Evolutionary conservation across 192 early-diverging fungal genomes (phyloP), one percentile per base, ranked within the genome.

Genomic region (Globomyces pollinis-pini): DNA sequence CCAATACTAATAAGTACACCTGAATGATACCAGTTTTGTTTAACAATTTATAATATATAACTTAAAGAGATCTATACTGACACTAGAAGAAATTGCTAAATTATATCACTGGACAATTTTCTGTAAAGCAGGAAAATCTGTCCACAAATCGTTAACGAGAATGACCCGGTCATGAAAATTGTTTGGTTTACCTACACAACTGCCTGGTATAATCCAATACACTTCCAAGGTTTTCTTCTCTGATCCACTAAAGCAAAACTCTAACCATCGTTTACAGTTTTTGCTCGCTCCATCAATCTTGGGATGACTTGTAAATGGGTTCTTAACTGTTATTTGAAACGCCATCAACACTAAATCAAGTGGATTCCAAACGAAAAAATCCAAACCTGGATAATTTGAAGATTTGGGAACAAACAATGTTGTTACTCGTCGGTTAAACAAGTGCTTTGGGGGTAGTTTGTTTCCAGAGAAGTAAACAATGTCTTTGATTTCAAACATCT

Each of bases 361-460:
- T 59, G 58, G 47, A 45, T 59, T 16, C 58, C 58, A 59, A 31
- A 57, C 47, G 58, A 59, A 59, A 38, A 59, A 59, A 50, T 59
- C 58, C 44, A 31, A 59, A 5, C 58, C 58, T 26, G 58, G 58
- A 18, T 59, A 59, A 11, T 45, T 45, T 26, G 30, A 30, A 18
- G 38, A 45, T 24, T 59, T 21, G 13, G 58, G 58, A 43, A 59
- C 32, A 44, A 41, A 58, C 51, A 59, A 34, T 16, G 58, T 45
- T 13, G 49, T 50, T 3, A 30, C 15, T 13, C 49, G 18, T 38
- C 4, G 30, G 33, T 59, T 59, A 31, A 59, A 59, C 4, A 15
- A 49, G 9, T n/a, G 20, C 33, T 43, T 8, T 12, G 58, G 42
- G 13, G 58, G 58, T 1, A 44, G 7, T 4, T 38, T 6, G 21